These are phyloP conservation scores for Fonsecaea multimorphosa DNA, from an alignment of 2,329 filamentous ascomycete genomes.

Conservation along the genomic window DNA sequence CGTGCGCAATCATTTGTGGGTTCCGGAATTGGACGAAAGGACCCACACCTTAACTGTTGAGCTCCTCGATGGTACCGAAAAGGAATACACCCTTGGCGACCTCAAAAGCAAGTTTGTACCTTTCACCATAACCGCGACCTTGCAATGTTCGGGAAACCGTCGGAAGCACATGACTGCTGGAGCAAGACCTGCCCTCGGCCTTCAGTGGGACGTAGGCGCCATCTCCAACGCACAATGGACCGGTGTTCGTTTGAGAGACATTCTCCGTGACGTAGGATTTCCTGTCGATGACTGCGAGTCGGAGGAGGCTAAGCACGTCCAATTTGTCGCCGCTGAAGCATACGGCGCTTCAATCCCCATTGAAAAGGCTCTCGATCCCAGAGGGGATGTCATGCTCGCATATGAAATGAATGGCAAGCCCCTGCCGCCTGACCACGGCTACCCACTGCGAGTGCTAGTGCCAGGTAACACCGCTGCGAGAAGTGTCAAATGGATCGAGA, in stretches of 20 bases:
- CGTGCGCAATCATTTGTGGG: constrained; percentile 69
- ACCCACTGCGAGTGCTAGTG: constrained; percentile 66
- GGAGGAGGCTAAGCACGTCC: constrained; percentile 55
- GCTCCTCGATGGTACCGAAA: constrained; percentile 60
- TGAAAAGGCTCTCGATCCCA: constrained; percentile 63
- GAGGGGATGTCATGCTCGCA: constrained; percentile 67
- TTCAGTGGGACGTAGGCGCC: constrained; percentile 66
- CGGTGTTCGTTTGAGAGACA: constrained; percentile 61
- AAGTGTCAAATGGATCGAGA: constrained; percentile 72
- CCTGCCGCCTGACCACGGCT: constrained; percentile 70
- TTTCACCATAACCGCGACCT: constrained; percentile 60
- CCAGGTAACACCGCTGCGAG: constrained; percentile 69
- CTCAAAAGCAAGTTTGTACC: constrained; percentile 58
- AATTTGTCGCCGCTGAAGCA: constrained; percentile 65
- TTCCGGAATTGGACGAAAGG: constrained; percentile 54
- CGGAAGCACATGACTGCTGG: constrained; percentile 64
- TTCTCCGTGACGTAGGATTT: constrained; percentile 63
- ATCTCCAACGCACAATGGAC: constrained; percentile 67
- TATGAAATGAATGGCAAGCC: constrained; percentile 71
- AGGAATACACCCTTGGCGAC: constrained; percentile 61
- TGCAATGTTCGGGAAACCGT: constrained; percentile 68
- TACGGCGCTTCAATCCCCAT: constrained; percentile 67
- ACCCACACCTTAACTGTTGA: constrained; percentile 61
- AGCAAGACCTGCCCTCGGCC: constrained; percentile 59
- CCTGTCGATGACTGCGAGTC: constrained; percentile 47